Base-by-base conservation (phyloP, 2,329 filamentous ascomycete species). In the Penicillium sp. region DNA sequence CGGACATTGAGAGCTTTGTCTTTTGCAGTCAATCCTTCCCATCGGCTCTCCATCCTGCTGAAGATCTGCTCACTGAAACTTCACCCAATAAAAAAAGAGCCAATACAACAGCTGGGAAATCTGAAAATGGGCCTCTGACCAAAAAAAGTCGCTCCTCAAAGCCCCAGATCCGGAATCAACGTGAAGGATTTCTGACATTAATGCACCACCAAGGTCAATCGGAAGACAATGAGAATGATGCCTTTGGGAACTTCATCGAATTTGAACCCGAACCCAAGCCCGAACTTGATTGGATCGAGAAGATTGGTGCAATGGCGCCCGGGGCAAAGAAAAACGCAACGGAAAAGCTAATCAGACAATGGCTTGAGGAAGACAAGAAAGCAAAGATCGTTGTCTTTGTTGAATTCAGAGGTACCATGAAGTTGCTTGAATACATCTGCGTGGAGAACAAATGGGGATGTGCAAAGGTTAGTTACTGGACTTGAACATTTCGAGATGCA, bases 361-460 rank as follows among this genome's bases (percentile, higher is more conserved):
- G 34, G 34, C 13, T 36, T n/a, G 6, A 11, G 5, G 73, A 81
- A 11, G 76, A 80, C 4, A 72, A 74, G 0, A 48, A 72, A 0
- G 77, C 77, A 39, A 87, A 88, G 67, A 78, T 86, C 43, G 83
- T 83, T 54, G 70, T 87, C 43, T 88, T 86, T 59, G 83, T 80
- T 0, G 83, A 87, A 59, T 88, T 84, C 55, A 67, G 82, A 2
- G 70, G 77, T 2, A 80, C 86, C 61, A 75, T 84, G 5, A 64
- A 73, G 0, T 80, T 87, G 16, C 61, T 87, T 2, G 67, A 59
- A 0, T 74, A 71, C 1, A 73, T 87, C 38, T 86, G 82, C 63
- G 29, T 71, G 1, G 64, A 70, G 1, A 79, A 86, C 57, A 60
- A 65, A 0, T 58, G 56, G 49, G 11, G 29, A 18, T 51, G 18